Conservation (phyloP, 768 basidiomycete species). For the Pholiota microspora region DNA sequence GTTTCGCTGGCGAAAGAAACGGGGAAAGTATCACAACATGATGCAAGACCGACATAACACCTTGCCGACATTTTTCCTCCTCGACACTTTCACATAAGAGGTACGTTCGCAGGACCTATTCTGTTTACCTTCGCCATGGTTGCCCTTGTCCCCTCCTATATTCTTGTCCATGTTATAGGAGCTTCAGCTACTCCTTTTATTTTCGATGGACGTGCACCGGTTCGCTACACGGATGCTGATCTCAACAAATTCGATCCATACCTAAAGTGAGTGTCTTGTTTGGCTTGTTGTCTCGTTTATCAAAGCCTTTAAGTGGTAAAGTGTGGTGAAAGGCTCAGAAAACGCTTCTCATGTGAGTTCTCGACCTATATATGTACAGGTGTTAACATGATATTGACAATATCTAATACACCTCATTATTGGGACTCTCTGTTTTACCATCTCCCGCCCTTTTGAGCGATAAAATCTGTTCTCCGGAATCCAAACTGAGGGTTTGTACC, state of each 20-base stretch:
- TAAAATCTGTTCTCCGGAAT: constrained; percentile 59
- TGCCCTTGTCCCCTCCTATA: background rate
- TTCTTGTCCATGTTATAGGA: constrained; percentile 2
- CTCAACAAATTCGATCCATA: constrained; percentile 51
- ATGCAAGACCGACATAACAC: constrained; percentile 9
- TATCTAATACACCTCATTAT: constrained; percentile 42
- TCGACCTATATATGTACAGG: background rate
- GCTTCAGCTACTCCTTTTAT: constrained; percentile 27
- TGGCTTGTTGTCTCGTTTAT: background rate
- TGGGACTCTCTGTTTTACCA: constrained; percentile 33
- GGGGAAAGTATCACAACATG: background rate
- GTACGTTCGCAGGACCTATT: background rate
- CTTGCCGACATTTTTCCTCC: constrained; percentile 10
- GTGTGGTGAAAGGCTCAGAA: constrained; percentile 53
- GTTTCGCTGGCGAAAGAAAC: background rate
- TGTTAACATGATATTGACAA: background rate
- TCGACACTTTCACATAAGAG: constrained; percentile 3
- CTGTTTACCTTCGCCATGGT: constrained; percentile 8
- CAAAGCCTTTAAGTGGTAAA: constrained; percentile 17
- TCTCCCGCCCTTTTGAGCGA: constrained; percentile 62
- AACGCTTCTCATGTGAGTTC: constrained; percentile 48
- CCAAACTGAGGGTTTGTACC: constrained; percentile 44
- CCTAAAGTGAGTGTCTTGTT: constrained; percentile 42
- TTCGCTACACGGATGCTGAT: constrained; percentile 37
- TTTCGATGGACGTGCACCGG: constrained; percentile 54